Evolutionary conservation across 352 stramenopile species (phyloP).

Genomic region (Blastocystis sp.): DNA sequence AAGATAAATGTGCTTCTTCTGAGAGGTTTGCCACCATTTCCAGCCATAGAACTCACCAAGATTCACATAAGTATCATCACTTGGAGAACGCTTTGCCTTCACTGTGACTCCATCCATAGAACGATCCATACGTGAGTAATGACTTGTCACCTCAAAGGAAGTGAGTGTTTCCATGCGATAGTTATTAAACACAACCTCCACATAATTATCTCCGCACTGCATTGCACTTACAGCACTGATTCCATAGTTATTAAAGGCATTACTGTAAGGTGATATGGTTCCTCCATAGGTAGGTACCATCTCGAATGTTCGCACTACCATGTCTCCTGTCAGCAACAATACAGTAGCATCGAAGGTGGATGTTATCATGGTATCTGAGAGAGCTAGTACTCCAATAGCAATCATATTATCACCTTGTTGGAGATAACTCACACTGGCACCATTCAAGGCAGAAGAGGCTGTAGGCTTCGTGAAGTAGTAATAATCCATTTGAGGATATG

Average conservation of each 20-base stretch:
- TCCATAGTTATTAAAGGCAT: not conserved
- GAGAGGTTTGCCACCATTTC: conserved; percentile 2
- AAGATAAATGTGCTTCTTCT: conserved; percentile 28
- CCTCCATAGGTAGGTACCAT: not conserved
- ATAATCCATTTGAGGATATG: not conserved
- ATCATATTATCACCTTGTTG: not conserved
- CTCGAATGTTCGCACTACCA: not conserved
- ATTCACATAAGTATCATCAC: not conserved
- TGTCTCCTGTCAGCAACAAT: not conserved
- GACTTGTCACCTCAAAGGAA: not conserved
- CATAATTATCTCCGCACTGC: not conserved
- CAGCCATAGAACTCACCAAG: not conserved
- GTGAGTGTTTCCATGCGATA: not conserved
- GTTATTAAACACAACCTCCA: not conserved
- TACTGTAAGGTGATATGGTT: not conserved
- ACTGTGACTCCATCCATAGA: not conserved
- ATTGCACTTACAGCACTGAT: not conserved
- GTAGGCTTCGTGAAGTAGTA: not conserved
- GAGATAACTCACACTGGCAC: not conserved
- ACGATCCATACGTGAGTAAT: not conserved
- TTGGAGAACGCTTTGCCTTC: not conserved
- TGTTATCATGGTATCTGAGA: not conserved
- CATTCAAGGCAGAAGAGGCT: not conserved
- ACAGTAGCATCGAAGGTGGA: conserved; percentile 5
- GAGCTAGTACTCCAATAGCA: not conserved